Percentiles rank a stretch among this genome's conserved stretches.
Evolutionary conservation across 2,329 filamentous ascomycete species (phyloP).

Genomic region (Calycina herbarum): DNA sequence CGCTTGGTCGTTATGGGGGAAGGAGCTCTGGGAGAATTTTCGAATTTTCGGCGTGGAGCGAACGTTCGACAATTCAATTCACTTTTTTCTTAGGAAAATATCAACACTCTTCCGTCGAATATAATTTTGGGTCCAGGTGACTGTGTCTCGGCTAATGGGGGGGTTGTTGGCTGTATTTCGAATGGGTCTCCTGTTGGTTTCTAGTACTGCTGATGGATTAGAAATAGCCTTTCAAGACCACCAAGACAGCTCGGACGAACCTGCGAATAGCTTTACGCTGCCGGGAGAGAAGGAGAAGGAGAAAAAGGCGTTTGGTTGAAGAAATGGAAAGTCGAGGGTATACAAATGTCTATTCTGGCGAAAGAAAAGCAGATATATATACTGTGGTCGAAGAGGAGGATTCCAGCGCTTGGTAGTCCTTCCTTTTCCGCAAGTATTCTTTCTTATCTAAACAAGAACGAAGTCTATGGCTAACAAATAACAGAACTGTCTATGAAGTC

Average conservation of each 20-base stretch:
- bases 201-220: background rate
- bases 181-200: background rate
- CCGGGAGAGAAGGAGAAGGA: background rate
- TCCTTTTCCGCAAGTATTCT: conserved; percentile 19
- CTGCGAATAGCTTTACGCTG: background rate
- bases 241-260: background rate
- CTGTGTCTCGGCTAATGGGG: background rate
- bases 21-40: background rate
- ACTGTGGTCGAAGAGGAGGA: conserved; percentile 20
- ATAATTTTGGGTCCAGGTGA: background rate
- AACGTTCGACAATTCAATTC: background rate
- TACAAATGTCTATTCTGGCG: conserved; percentile 4
- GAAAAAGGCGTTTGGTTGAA: background rate
- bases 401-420: conserved; percentile 38
- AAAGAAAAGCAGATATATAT: conserved; percentile 13
- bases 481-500: conserved; percentile 20
- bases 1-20: background rate
- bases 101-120: background rate
- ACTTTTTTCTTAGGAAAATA: background rate
- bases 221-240: background rate
- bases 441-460: conserved; percentile 19
- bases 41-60: background rate
- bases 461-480: conserved; percentile 22
- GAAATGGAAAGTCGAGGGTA: background rate
- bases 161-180: background rate